Conservation (phyloP, 163 green algal species). For the Dunaliella salina region DNA sequence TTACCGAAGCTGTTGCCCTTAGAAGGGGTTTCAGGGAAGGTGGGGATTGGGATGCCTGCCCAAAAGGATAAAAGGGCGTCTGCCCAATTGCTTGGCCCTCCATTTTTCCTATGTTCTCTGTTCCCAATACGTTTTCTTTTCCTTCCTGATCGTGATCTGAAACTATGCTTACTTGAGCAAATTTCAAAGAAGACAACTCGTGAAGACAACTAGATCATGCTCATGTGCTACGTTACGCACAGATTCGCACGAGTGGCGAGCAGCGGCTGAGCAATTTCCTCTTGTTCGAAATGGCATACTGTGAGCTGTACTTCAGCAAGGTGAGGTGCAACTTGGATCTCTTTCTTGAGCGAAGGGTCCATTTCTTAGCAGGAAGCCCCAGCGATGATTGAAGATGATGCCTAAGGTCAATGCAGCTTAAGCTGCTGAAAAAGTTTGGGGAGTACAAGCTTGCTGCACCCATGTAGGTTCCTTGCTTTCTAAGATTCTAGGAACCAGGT, state of each 20-base stretch:
- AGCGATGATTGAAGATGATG: background rate
- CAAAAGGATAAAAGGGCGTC: no score
- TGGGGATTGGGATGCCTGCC: no score
- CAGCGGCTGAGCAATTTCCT: constrained; percentile 66
- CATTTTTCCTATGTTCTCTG: no score
- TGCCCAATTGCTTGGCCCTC: no score
- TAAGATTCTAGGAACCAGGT: no score
- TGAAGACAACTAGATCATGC: background rate
- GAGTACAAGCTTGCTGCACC: background rate
- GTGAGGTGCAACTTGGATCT: background rate
- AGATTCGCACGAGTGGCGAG: constrained; percentile 81
- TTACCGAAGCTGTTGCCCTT: no score
- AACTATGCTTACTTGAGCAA: background rate
- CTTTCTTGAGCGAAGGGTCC: background rate
- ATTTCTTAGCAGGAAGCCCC: background rate
- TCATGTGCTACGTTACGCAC: constrained; percentile 58
- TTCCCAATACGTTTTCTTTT: background rate
- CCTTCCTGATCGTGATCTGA: background rate
- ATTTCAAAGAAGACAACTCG: background rate
- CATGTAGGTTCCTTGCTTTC: background rate
- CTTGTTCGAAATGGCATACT: constrained; percentile 67
- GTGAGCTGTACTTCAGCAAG: constrained; percentile 65
- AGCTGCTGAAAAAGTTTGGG: background rate
- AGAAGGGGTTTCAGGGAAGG: no score
- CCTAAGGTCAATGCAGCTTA: background rate